Base-by-base conservation (phyloP, 352 stramenopile genomes). In the Nothophytophthora sp. region DNA sequence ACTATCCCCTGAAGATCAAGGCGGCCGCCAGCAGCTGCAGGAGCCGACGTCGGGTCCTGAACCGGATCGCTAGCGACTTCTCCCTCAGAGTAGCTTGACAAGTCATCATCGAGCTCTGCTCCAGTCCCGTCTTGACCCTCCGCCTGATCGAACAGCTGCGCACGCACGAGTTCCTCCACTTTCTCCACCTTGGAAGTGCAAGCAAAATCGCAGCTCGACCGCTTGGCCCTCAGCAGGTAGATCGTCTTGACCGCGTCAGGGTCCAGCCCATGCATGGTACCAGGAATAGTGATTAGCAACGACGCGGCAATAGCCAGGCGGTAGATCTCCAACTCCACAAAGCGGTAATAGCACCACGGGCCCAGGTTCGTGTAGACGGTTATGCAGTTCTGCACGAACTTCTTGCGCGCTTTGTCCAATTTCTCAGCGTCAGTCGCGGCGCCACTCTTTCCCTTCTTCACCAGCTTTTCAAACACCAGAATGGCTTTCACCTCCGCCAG, bases 271-370 rank as follows among this genome's bases (percentile, higher is more conserved):
- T 74, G 81, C 61, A 85, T 76, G 22, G 55, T 88, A 1, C 70
- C 78, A 0, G 75, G 78, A 0, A 86, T 51, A 4, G 48, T 69
- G 29, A 88, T 60, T 23, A 86, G 54, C 28, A 85, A 29, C n/a
- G 78, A 83, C 19, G 67, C 68, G 13, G 63, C 63, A 46, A 76
- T 71, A 0, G 83, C 80, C 15, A 80, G 52, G 11, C 80, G 70
- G 48, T 89, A 60, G 20, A 93, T 71, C 53, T 93, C 81, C n/a
- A 93, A 29, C 25, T 91, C 76, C 1, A 85, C 60, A 22, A 79
- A 91, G 11, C 59, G 71, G 43, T 90, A 91, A 51, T 84, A 80
- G 53, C 83, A 93, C 83, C 83, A 93, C 2, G 66, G 55, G 0
- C 83, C 83, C 10, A 90, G 53, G n/a, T 72, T 76, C 45, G 75